Percentiles rank a stretch among this genome's conserved stretches.
phyloP scores from a whole-genome alignment of 345 rosid genomes.

The Eutrema japonicum region DNA sequence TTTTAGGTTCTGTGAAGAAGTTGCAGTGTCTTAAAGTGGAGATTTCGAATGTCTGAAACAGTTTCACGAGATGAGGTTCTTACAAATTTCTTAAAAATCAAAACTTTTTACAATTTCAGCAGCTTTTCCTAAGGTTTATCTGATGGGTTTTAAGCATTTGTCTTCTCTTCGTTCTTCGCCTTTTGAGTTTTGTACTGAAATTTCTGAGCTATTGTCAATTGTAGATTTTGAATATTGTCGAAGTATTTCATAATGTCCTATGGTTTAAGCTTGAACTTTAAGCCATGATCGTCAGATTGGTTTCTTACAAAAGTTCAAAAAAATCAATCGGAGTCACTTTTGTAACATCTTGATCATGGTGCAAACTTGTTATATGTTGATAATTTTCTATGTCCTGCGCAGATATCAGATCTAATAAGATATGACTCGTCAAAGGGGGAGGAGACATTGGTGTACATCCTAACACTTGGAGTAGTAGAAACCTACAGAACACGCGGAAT shows the following conservation, averaged over 20 bases:
- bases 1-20: conserved; percentile 2
- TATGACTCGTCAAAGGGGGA: conserved; percentile 70
- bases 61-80: background rate
- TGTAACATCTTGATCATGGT: conserved; percentile 5
- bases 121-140: background rate
- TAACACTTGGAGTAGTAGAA: conserved; percentile 90
- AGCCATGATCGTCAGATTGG: conserved; percentile 13
- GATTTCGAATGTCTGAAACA: conserved; percentile 15
- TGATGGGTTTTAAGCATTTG: conserved; percentile 5
- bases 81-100: background rate
- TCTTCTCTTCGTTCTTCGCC: conserved; percentile 4
- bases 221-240: conserved; percentile 5
- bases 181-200: conserved; percentile 12
- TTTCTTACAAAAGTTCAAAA: background rate
- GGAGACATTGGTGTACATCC: conserved; percentile 78
- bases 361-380: conserved; percentile 15
- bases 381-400: conserved; percentile 32
- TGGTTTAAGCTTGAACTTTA: background rate
- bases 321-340: background rate
- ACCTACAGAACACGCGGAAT: conserved; percentile 81
- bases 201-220: background rate
- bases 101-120: background rate
- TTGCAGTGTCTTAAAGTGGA: conserved; percentile 9
- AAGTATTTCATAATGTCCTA: background rate
- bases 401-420: conserved; percentile 84